Percentiles rank a stretch among this genome's conserved stretches.
These are phyloP conservation scores for Pseudopyricularia javanii DNA, from an alignment of 2,329 filamentous ascomycete species.

Conservation along the genomic window DNA sequence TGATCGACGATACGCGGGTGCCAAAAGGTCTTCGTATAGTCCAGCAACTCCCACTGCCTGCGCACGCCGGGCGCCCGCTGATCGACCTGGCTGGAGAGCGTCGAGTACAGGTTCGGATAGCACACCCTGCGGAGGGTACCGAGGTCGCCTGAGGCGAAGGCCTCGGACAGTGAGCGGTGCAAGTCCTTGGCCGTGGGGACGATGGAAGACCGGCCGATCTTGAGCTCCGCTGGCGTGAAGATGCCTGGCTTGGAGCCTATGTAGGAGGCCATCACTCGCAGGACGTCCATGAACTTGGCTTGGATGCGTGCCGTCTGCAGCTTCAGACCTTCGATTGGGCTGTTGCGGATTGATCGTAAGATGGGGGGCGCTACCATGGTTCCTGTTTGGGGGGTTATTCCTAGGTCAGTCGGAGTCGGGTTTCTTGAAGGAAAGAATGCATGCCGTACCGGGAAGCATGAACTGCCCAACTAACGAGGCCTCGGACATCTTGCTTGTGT, in stretches of 20 bases:
- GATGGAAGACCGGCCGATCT: constrained; percentile 26
- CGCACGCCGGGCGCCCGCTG: constrained; percentile 31
- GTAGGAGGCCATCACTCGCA: constrained; percentile 26
- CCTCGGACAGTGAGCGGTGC: constrained; percentile 48
- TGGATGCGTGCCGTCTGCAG: constrained; percentile 25
- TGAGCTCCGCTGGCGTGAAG: constrained; percentile 28
- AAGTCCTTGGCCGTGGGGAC: constrained; percentile 43
- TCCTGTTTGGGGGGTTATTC: constrained; percentile 16
- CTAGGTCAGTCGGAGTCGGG: neutral
- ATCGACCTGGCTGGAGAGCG: constrained; percentile 40
- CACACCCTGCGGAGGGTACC: constrained; percentile 39
- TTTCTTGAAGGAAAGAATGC: neutral
- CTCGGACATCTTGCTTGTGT: neutral
- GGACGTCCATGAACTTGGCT: constrained; percentile 20
- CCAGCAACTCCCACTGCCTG: constrained; percentile 41
- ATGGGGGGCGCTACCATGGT: constrained; percentile 34
- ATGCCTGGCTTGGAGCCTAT: constrained; percentile 31
- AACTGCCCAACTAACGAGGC: neutral
- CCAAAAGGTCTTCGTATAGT: constrained; percentile 27
- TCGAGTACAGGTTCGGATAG: constrained; percentile 32
- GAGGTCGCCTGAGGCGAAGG: constrained; percentile 46
- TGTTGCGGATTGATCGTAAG: constrained; percentile 16
- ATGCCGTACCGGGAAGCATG: constrained; percentile 1
- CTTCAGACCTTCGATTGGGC: constrained; percentile 13
- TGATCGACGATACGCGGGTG: constrained; percentile 42